Conservation (phyloP, 2,329 filamentous ascomycete genomes). For the Pezicula carpinea region DNA sequence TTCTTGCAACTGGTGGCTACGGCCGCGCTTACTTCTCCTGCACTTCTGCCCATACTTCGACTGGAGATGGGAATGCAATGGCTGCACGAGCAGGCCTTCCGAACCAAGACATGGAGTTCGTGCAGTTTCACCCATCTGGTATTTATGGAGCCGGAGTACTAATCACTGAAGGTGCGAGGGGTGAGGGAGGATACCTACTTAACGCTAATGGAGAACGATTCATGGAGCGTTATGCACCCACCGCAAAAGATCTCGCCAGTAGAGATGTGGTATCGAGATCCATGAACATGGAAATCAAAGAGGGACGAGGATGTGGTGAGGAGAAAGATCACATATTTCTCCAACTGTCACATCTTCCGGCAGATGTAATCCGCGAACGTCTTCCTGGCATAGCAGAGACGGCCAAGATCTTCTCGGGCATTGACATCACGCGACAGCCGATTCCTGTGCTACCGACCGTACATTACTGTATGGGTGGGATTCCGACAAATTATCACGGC, state of each 20-base stretch:
- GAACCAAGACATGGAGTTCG: slow-evolving; percentile 46
- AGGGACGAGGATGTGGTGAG: slow-evolving; percentile 39
- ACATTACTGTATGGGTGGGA: slow-evolving; percentile 47
- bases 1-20: slow-evolving; percentile 44
- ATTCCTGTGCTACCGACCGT: slow-evolving; percentile 47
- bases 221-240: slow-evolving; percentile 47
- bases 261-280: slow-evolving; percentile 41
- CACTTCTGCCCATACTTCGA: slow-evolving; percentile 44
- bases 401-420: slow-evolving; percentile 42
- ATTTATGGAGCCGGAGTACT: slow-evolving; percentile 46
- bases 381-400: slow-evolving; percentile 46
- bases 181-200: slow-evolving; percentile 45
- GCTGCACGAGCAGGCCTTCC: slow-evolving; percentile 41
- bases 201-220: slow-evolving; percentile 43
- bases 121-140: slow-evolving; percentile 45
- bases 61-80: slow-evolving; percentile 46
- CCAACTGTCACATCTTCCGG: slow-evolving; percentile 41
- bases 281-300: slow-evolving; percentile 44
- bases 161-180: slow-evolving; percentile 45
- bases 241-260: slow-evolving; percentile 43
- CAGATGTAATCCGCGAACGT: slow-evolving; percentile 41
- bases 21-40: slow-evolving; percentile 46
- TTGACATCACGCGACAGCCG: slow-evolving; percentile 43
- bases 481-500: slow-evolving; percentile 44
- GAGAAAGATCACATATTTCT: slow-evolving; percentile 43